These are phyloP conservation scores for Malassezia cuniculi DNA, from an alignment of 1,284 basidiomycete species.

Conservation along the genomic window DNA sequence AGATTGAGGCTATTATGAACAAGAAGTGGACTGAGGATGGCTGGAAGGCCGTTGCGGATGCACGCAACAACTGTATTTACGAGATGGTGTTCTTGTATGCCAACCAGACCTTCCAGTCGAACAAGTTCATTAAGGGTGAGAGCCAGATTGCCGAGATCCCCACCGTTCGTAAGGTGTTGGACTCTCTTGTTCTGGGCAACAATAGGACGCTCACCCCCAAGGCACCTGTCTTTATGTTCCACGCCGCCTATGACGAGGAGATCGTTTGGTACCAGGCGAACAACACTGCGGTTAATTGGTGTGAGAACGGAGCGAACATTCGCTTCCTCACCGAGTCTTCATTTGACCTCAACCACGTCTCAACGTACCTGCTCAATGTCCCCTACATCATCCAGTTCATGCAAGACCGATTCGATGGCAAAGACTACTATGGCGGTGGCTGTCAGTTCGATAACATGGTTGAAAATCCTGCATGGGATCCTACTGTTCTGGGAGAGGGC, in stretches of 20 bases:
- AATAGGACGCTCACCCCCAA: constrained; percentile 7
- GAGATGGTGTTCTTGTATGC: constrained; percentile 8
- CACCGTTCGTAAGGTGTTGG: constrained; percentile 11
- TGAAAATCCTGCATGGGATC: neutral
- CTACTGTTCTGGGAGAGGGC: constrained; percentile 1
- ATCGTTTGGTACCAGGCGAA: constrained; percentile 21
- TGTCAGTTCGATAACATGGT: neutral
- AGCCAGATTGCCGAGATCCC: constrained; percentile 16
- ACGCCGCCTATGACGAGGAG: constrained; percentile 20
- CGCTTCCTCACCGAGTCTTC: constrained; percentile 11
- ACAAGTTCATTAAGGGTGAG: constrained; percentile 12
- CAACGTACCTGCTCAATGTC: neutral
- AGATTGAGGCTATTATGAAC: constrained; percentile 13
- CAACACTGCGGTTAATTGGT: constrained; percentile 20
- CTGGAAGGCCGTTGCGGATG: neutral
- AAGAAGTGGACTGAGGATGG: constrained; percentile 18
- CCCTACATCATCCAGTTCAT: neutral
- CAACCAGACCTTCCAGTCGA: constrained; percentile 13
- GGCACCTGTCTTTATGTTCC: constrained; percentile 23
- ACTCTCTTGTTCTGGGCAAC: neutral
- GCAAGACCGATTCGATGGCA: neutral
- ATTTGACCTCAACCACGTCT: neutral
- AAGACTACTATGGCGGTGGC: neutral
- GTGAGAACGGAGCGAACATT: constrained; percentile 26
- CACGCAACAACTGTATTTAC: constrained; percentile 14